Evolutionary conservation across 2,329 filamentous ascomycete species (phyloP).

Genomic region (Trichoderma sp.): DNA sequence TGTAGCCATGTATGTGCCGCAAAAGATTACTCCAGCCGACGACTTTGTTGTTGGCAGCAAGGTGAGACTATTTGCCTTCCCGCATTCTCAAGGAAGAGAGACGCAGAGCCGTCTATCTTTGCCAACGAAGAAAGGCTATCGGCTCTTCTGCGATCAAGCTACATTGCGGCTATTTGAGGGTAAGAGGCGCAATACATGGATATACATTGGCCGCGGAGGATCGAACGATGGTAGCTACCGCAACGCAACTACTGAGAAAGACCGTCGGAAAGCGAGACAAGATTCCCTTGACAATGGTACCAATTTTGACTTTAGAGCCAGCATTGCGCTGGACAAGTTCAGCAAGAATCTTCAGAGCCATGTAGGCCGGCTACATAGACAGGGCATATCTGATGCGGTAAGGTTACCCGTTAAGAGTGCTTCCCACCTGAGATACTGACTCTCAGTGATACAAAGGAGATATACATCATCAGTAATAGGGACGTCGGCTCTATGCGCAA

Average conservation of each 20-base stretch:
- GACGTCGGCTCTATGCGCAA: slow-evolving; percentile 43
- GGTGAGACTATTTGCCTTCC: slow-evolving; percentile 46
- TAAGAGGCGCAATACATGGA: slow-evolving; percentile 44
- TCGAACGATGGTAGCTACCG: slow-evolving; percentile 42
- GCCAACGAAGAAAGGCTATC: slow-evolving; percentile 45
- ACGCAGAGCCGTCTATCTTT: slow-evolving; percentile 40
- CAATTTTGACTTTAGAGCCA: slow-evolving; percentile 32
- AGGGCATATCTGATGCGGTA: slow-evolving; percentile 45
- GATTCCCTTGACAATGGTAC: slow-evolving; percentile 4
- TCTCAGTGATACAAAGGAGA: slow-evolving; percentile 37
- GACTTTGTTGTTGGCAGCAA: slow-evolving; percentile 42
- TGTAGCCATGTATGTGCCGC: slow-evolving; percentile 46
- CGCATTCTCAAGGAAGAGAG: slow-evolving; percentile 42
- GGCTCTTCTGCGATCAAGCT: slow-evolving; percentile 43
- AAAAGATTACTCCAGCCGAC: slow-evolving; percentile 39
- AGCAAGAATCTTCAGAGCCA: slow-evolving; percentile 43
- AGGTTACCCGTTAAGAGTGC: slow-evolving; percentile 28
- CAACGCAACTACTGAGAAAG: slow-evolving; percentile 20
- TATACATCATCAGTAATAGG: slow-evolving; percentile 49
- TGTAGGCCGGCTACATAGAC: slow-evolving; percentile 43
- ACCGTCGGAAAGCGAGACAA: slow-evolving; percentile 21
- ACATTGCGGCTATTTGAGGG: slow-evolving; percentile 45
- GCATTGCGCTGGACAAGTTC: slow-evolving; percentile 46
- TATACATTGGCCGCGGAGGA: slow-evolving; percentile 40
- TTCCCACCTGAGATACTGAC: slow-evolving; percentile 12